Conservation (phyloP, 2,329 filamentous ascomycete genomes). For the Chrysoporthe puriensis region DNA sequence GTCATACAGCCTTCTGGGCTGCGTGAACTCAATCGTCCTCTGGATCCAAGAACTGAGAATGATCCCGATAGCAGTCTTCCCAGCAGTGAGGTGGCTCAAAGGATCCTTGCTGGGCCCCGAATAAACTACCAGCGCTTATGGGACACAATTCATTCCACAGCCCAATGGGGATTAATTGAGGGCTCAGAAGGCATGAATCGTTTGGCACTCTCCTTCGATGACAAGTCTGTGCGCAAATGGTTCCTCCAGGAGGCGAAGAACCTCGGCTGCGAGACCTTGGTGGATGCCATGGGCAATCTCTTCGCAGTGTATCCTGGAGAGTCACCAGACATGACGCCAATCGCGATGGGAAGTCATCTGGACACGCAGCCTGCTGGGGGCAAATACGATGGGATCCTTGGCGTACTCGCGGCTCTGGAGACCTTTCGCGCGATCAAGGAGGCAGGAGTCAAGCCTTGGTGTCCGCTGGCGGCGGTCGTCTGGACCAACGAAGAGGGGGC, state of each 20-base stretch:
- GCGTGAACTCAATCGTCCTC: neutral
- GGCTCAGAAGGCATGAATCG: slow-evolving; percentile 2
- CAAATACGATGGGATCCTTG: slow-evolving; percentile 70
- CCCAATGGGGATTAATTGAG: neutral
- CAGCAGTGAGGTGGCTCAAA: neutral
- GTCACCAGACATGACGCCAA: slow-evolving; percentile 59
- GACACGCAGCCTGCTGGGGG: slow-evolving; percentile 61
- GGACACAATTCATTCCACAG: neutral
- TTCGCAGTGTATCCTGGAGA: slow-evolving; percentile 59
- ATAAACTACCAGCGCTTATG: neutral
- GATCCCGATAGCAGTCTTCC: neutral
- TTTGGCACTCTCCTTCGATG: slow-evolving; percentile 21
- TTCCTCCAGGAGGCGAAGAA: slow-evolving; percentile 29
- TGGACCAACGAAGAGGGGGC: slow-evolving; percentile 58
- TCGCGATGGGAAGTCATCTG: slow-evolving; percentile 66
- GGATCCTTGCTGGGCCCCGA: neutral
- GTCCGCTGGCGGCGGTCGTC: slow-evolving; percentile 69
- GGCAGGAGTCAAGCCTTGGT: slow-evolving; percentile 65
- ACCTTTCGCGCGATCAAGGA: slow-evolving; percentile 67
- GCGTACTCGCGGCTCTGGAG: slow-evolving; percentile 70
- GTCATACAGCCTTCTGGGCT: neutral
- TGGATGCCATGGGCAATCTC: slow-evolving; percentile 33
- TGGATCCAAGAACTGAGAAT: neutral
- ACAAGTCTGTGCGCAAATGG: slow-evolving; percentile 30
- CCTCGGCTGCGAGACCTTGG: slow-evolving; percentile 27